phyloP scores from a whole-genome alignment of 441 rosid genomes.

The Melastoma candidum region DNA sequence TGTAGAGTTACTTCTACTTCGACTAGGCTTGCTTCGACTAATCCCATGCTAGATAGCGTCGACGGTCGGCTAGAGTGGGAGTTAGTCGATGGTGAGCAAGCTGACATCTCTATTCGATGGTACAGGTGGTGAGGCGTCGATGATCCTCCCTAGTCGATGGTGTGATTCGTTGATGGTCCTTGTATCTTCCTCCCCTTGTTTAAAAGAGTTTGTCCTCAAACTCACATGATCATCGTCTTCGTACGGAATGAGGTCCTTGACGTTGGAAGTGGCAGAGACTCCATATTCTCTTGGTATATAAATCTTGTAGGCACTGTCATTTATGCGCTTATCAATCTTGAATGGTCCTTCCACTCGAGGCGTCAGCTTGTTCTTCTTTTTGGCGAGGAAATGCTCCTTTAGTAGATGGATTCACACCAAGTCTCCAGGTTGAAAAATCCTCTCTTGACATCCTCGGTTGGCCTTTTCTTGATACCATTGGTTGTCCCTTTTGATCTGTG shows the following conservation, averaged over 20 bases:
- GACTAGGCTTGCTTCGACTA: no score
- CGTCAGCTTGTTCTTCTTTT: not conserved
- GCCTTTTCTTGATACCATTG: not conserved
- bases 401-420: not conserved
- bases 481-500: not conserved
- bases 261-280: not conserved
- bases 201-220: not conserved
- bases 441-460: not conserved
- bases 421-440: not conserved
- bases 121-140: no score
- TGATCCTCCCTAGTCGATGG: no score
- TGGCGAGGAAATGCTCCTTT: not conserved
- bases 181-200: not conserved
- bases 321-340: not conserved
- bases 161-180: not conserved
- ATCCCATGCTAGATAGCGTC: no score
- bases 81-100: no score
- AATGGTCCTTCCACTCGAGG: not conserved
- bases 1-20: no score
- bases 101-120: no score
- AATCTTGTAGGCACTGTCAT: not conserved
- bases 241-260: not conserved
- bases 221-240: not conserved
- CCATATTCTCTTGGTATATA: not conserved
- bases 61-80: no score